Base-by-base conservation (phyloP, 371 early-diverging fungal species). In the Haplosporangium sp. region DNA sequence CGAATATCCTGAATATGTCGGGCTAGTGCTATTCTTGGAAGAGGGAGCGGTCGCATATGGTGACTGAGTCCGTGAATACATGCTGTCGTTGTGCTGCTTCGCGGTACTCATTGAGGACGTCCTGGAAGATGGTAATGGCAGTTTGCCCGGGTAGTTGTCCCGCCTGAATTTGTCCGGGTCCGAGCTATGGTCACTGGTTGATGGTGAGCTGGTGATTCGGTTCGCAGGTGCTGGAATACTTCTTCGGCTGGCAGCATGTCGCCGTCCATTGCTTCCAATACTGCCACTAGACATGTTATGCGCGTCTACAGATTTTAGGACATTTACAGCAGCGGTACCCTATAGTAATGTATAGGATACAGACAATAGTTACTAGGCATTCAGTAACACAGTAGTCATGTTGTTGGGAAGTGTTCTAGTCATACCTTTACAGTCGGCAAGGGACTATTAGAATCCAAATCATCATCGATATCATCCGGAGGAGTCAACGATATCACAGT, bases 141-240 rank as follows among this genome's bases (percentile, higher is more conserved):
- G 54, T 18, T 40, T 69, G 12, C 55, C 67, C 5, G 59, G 21
- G 29, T 65, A 60, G 1, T 64, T 55, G 14, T 56, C 57, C 18
- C 55, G 40, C 16, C 37, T 59, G 16, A 41, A 50, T 54, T 59
- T 71, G 14, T 77, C 77, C 7, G 63, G 68, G 21, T 77, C 77
- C 13, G 77, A 77, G 45, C 77, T 77, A 23, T 62, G 61, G 16
- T 77, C 77, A 40, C 77, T 77, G 18, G 77, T 56, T 13, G 68
- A 52, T 7, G 77, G 70, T 2, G 64, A 48, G 21, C 62, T 38
- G 23, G 64, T 50, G 8, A 46, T 55, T 8, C 55, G 52, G 8
- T 8, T 53, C 20, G 56, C 23, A 5, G 62, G 50, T 0, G 70
- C 41, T 11, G 70, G 66, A 18, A 66, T 57, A 36, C 70, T 69